Evolutionary conservation across 2,329 filamentous ascomycete genomes (phyloP).

Genomic region (Hymenoscyphus infarciens): DNA sequence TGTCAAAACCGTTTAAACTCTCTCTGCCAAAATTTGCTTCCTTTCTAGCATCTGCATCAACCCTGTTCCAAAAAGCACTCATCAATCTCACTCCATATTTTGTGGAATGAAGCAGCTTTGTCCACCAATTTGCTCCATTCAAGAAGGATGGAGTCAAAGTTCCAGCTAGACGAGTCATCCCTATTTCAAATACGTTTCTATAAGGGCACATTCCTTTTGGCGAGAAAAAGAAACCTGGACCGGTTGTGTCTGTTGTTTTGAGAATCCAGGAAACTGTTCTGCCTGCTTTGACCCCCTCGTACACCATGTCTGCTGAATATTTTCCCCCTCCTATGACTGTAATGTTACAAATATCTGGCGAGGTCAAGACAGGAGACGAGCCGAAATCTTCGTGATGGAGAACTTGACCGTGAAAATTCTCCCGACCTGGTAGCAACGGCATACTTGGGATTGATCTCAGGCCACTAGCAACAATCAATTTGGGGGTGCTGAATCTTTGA

Average conservation of each 20-base stretch:
- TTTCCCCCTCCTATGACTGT: constrained; percentile 38
- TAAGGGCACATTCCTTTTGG: constrained; percentile 30
- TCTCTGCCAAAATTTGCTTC: constrained; percentile 29
- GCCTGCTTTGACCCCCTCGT: constrained; percentile 34
- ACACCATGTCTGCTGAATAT: constrained; percentile 40
- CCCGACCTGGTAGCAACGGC: constrained; percentile 32
- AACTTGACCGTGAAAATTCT: constrained; percentile 31
- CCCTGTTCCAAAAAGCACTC: constrained; percentile 19
- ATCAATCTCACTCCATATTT: constrained; percentile 25
- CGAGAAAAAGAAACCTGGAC: constrained; percentile 33
- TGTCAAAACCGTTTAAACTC: constrained; percentile 27
- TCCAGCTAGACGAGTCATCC: constrained; percentile 14
- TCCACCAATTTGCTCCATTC: constrained; percentile 20
- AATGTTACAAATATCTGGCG: constrained; percentile 27
- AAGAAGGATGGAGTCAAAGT: constrained; percentile 17
- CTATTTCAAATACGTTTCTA: constrained; percentile 28
- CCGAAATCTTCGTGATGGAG: constrained; percentile 38
- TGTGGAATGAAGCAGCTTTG: constrained; percentile 14
- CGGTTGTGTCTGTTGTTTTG: constrained; percentile 32
- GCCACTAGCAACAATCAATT: constrained; percentile 19
- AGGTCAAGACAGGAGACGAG: constrained; percentile 28
- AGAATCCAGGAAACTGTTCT: constrained; percentile 38
- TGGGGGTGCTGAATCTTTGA: neutral
- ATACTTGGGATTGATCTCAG: constrained; percentile 27
- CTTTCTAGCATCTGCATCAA: constrained; percentile 27